These are phyloP conservation scores for Colletotrichum ledebouriae DNA, from an alignment of 2,329 filamentous ascomycete species.

Conservation along the genomic window DNA sequence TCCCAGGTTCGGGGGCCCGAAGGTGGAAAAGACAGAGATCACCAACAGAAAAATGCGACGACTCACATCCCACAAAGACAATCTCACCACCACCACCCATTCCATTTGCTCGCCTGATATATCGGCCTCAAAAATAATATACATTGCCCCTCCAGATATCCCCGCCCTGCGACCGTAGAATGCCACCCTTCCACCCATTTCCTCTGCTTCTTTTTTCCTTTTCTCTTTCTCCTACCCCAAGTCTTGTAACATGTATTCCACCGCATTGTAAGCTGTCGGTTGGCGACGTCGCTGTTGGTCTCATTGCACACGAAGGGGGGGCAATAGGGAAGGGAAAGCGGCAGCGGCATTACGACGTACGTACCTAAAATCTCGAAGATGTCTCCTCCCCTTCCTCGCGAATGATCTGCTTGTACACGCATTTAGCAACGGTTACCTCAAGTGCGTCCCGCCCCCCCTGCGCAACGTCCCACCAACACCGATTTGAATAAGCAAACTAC, in stretches of 20 bases:
- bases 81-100: neutral
- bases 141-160: neutral
- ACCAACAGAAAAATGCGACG: slow-evolving; percentile 20
- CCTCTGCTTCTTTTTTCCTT: neutral
- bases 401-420: neutral
- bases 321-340: no score
- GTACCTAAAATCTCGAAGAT: no score
- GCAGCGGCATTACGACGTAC: neutral
- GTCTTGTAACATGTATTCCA: neutral
- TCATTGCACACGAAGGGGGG: neutral
- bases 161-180: slow-evolving; percentile 19
- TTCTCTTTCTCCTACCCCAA: neutral
- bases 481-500: slow-evolving; percentile 42
- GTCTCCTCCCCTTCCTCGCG: neutral
- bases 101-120: neutral
- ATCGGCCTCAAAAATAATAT: neutral
- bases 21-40: no score
- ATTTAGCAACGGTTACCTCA: neutral
- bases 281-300: slow-evolving; percentile 11
- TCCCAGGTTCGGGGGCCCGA: neutral
- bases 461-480: slow-evolving; percentile 36
- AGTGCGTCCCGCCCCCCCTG: neutral
- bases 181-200: neutral
- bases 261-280: neutral
- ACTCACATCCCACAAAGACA: slow-evolving; percentile 32